phyloP scores from a whole-genome alignment of 805 yeast genomes.

The Brettanomyces nanus region DNA sequence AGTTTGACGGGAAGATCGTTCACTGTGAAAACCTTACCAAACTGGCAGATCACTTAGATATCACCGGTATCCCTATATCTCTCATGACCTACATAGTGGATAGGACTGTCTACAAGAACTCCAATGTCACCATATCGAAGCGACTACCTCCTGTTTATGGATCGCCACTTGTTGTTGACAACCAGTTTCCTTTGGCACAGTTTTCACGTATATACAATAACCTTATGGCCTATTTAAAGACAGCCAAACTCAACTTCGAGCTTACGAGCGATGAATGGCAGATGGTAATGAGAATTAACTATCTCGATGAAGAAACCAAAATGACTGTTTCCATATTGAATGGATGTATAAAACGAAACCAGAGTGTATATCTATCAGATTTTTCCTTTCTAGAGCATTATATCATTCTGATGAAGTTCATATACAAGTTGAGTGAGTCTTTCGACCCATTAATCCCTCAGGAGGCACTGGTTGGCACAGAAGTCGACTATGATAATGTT shows the following conservation, averaged over 20 bases:
- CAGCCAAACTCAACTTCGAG: conserved; percentile 18
- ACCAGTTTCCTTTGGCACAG: conserved; percentile 21
- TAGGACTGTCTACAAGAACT: conserved; percentile 46
- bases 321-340: conserved; percentile 35
- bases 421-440: conserved; percentile 20
- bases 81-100: conserved; percentile 57
- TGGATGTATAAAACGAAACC: conserved; percentile 40
- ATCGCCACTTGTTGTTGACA: conserved; percentile 18
- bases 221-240: conserved; percentile 23
- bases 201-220: conserved; percentile 27
- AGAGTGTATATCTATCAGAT: conserved; percentile 43
- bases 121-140: conserved; percentile 44
- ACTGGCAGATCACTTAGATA: conserved; percentile 50
- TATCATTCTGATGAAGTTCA: conserved; percentile 21
- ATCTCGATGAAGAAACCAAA: conserved; percentile 18
- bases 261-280: conserved; percentile 22
- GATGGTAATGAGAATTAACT: conserved; percentile 16
- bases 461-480: conserved; percentile 5
- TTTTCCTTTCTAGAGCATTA: conserved; percentile 39
- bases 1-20: conserved; percentile 16
- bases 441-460: conserved; percentile 21
- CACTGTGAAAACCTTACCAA: conserved; percentile 29
- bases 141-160: conserved; percentile 27
- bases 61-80: conserved; percentile 68
- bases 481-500: conserved; percentile 10